These are phyloP conservation scores for Domatiomyces catenatus DNA, from an alignment of 2,329 filamentous ascomycete species.

Conservation along the genomic window DNA sequence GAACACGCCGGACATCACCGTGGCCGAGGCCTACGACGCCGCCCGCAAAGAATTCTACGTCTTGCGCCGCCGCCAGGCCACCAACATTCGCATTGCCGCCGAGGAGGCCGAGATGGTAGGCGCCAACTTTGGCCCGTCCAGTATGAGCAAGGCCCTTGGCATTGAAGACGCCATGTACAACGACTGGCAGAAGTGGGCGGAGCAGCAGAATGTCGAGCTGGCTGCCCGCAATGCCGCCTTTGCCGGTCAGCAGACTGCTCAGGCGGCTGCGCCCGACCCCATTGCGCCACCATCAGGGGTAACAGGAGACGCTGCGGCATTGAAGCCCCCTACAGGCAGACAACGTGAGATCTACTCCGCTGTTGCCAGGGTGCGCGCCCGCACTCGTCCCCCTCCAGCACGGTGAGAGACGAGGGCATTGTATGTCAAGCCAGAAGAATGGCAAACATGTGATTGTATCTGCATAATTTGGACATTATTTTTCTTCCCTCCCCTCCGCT, in stretches of 20 bases:
- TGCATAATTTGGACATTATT: not conserved
- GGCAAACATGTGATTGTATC: not conserved
- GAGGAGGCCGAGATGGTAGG: constrained; percentile 80
- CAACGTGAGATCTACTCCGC: not conserved
- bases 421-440: not conserved
- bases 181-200: constrained; percentile 71
- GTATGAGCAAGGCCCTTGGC: constrained; percentile 61
- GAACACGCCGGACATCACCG: constrained; percentile 41
- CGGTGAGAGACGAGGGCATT: not conserved
- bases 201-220: constrained; percentile 30
- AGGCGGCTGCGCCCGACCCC: too few species aligned
- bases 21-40: constrained; percentile 62
- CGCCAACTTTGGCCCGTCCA: constrained; percentile 70
- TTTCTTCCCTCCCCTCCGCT: too few species aligned
- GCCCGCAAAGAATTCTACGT: constrained; percentile 84
- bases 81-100: constrained; percentile 63
- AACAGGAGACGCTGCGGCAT: not conserved
- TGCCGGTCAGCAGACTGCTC: not conserved
- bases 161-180: constrained; percentile 71
- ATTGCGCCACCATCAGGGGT: not conserved
- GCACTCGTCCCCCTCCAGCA: not conserved
- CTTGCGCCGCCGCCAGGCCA: constrained; percentile 64
- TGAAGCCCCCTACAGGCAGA: not conserved
- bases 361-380: not conserved
- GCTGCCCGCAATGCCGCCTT: not conserved